Conservation (phyloP, 164 flowering plant species). For the Dillenia suffruticosa region DNA sequence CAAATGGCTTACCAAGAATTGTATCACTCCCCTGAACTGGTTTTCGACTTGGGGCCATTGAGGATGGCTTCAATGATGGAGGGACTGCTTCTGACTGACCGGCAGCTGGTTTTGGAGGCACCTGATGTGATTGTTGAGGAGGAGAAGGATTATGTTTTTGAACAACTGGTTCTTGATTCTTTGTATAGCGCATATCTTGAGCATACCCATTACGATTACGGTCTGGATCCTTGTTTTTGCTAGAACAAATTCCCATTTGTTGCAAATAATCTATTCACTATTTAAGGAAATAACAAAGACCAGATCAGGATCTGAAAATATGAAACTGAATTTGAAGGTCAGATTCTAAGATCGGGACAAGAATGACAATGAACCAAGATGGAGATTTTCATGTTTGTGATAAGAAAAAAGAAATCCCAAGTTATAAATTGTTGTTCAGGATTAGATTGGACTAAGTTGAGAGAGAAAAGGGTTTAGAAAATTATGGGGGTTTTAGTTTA, state of each 20-base stretch:
- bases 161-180: constrained; percentile 11
- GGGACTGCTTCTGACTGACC: not conserved
- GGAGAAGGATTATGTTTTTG: constrained; percentile 8
- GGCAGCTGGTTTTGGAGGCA: constrained; percentile 16
- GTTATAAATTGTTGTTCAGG: too few species aligned
- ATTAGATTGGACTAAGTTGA: too few species aligned
- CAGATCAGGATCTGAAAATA: too few species aligned
- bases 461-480: too few species aligned
- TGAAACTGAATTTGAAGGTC: too few species aligned
- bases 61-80: constrained; percentile 8
- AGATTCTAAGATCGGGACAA: too few species aligned
- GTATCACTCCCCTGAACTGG: constrained; percentile 38
- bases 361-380: too few species aligned
- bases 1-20: constrained; percentile 71
- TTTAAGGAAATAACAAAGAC: too few species aligned
- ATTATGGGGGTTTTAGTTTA: too few species aligned
- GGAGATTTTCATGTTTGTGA: too few species aligned
- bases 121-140: constrained; percentile 11
- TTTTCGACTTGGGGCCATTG: constrained; percentile 22
- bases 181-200: constrained; percentile 1
- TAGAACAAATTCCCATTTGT: constrained; percentile 28
- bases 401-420: too few species aligned
- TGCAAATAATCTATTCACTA: too few species aligned
- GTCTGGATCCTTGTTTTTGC: constrained; percentile 14
- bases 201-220: constrained; percentile 10